A percentile compares a stretch with the other conserved stretches of the same genome.
These are phyloP conservation scores for Colletotrichum trifolii DNA, from an alignment of 2,329 filamentous ascomycete genomes.

Conservation along the genomic window DNA sequence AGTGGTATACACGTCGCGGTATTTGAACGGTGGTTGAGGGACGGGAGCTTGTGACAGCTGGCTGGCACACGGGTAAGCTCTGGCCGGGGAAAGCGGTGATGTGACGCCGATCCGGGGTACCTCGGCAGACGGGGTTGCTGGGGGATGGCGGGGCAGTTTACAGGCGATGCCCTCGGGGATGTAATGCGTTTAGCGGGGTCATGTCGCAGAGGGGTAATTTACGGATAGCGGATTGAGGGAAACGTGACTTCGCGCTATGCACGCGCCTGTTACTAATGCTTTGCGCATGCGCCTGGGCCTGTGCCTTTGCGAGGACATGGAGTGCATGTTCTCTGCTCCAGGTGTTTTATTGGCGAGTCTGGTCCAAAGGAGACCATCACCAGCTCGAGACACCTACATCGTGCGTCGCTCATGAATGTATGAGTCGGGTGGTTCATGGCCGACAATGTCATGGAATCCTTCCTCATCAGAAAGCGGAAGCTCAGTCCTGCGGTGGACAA, in stretches of 20 bases:
- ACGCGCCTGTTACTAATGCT: slow-evolving; percentile 23
- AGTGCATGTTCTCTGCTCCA: neutral
- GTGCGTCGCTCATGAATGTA: neutral
- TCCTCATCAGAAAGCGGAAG: slow-evolving; percentile 66
- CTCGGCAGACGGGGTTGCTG: slow-evolving; percentile 30
- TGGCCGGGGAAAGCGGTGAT: slow-evolving; percentile 29
- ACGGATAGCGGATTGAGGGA: neutral
- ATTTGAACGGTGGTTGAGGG: no score
- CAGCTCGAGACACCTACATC: neutral
- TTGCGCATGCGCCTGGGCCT: neutral
- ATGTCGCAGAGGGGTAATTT: neutral
- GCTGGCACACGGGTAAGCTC: slow-evolving; percentile 15
- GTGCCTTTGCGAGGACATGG: neutral
- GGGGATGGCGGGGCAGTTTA: slow-evolving; percentile 15
- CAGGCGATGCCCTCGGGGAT: neutral
- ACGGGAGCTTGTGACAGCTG: no score
- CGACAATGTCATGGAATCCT: slow-evolving; percentile 64
- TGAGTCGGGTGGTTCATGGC: neutral
- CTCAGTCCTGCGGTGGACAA: slow-evolving; percentile 39
- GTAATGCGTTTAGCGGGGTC: slow-evolving; percentile 25
- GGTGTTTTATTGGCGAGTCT: neutral
- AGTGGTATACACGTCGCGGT: neutral
- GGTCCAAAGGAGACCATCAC: neutral
- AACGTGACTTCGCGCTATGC: slow-evolving; percentile 23
- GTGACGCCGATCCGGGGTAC: slow-evolving; percentile 36